Evolutionary conservation across 805 yeast genomes (phyloP).

Genomic region (Metschnikowia lunata): DNA sequence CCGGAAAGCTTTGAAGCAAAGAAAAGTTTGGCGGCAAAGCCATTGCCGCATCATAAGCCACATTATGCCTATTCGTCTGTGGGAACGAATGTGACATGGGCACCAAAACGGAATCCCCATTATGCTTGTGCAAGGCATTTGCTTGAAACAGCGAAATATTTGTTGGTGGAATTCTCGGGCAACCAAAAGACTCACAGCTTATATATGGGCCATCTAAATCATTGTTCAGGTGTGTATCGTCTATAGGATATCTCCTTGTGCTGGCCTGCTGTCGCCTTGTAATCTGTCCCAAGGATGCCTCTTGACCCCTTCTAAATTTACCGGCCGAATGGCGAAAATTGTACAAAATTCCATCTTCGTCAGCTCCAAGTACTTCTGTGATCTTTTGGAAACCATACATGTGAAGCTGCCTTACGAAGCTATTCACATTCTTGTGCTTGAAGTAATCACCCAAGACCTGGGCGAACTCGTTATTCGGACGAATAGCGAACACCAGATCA

Average conservation of each 20-base stretch:
- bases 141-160: too few relatives aligned
- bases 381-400: conserved; percentile 96
- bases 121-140: too few relatives aligned
- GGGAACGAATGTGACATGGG: too few relatives aligned
- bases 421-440: conserved; percentile 90
- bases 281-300: conserved; percentile 40
- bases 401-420: conserved; percentile 89
- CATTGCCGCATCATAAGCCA: too few relatives aligned
- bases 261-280: conserved; percentile 46
- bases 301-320: conserved; percentile 46
- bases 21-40: too few relatives aligned
- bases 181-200: too few relatives aligned
- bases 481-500: conserved; percentile 57
- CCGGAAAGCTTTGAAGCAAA: too few relatives aligned
- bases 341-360: conserved; percentile 40
- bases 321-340: conserved; percentile 54
- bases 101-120: too few relatives aligned
- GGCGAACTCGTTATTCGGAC: conserved; percentile 62
- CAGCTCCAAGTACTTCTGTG: conserved; percentile 19
- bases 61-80: too few relatives aligned
- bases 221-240: too few relatives aligned
- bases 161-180: too few relatives aligned
- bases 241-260: neutral
- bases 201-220: too few relatives aligned
- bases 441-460: conserved; percentile 65